Conservation (phyloP, 768 basidiomycete genomes). For the Macrolepiota albuminosa region DNA sequence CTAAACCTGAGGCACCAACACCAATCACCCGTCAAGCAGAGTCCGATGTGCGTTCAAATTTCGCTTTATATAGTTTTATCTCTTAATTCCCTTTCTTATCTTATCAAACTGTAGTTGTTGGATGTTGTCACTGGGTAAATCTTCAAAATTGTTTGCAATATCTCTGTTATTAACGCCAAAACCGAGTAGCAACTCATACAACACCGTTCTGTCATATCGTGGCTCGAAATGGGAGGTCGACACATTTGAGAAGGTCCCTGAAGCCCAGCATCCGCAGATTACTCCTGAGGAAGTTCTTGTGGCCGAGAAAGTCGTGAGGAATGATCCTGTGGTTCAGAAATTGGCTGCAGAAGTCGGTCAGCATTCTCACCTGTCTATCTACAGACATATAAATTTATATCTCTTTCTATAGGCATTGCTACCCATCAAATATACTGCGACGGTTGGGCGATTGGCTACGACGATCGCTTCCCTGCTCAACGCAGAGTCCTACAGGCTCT, state of each 20-base stretch:
- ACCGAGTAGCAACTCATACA: slow-evolving; percentile 40
- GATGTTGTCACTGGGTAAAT: slow-evolving; percentile 68
- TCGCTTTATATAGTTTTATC: neutral
- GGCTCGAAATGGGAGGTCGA: slow-evolving; percentile 59
- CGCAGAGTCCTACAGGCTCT: slow-evolving; percentile 77
- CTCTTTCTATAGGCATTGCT: slow-evolving; percentile 44
- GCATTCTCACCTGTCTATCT: slow-evolving; percentile 9
- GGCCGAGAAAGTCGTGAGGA: slow-evolving; percentile 69
- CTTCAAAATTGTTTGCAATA: slow-evolving; percentile 11
- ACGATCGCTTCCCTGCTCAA: slow-evolving; percentile 73
- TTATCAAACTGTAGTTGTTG: slow-evolving; percentile 50
- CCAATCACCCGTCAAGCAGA: slow-evolving; percentile 69
- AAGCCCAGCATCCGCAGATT: slow-evolving; percentile 75
- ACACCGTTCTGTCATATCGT: slow-evolving; percentile 48
- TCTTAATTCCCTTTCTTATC: neutral
- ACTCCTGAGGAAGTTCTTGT: slow-evolving; percentile 76
- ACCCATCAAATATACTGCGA: slow-evolving; percentile 73
- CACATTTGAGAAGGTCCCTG: slow-evolving; percentile 51
- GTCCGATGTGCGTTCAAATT: slow-evolving; percentile 55
- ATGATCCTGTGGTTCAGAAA: slow-evolving; percentile 59
- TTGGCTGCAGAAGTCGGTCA: slow-evolving; percentile 76
- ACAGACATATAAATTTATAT: neutral
- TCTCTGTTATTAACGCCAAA: slow-evolving; percentile 9
- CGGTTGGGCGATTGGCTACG: slow-evolving; percentile 91
- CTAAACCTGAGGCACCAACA: slow-evolving; percentile 42